phyloP scores from a whole-genome alignment of 306 rosid genomes.

The Cyclanthera cordifolia region DNA sequence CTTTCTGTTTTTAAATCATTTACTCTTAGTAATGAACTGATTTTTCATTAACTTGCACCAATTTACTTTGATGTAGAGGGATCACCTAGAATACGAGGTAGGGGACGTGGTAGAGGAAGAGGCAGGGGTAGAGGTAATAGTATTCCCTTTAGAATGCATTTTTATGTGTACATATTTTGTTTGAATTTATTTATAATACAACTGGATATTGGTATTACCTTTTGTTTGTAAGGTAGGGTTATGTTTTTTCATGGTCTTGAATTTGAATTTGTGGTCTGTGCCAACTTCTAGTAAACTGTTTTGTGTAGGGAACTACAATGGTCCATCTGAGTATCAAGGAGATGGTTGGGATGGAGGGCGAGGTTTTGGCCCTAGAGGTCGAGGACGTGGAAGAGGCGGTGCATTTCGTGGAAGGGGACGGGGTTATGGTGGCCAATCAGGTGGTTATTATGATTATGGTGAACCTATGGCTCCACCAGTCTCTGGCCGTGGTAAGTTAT shows the following conservation, averaged over 20 bases:
- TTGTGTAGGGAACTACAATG: slow-evolving; percentile 47
- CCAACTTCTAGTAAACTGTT: background rate
- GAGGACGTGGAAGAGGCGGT: slow-evolving; percentile 59
- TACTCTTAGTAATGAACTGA: background rate
- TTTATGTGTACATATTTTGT: background rate
- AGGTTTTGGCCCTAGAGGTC: slow-evolving; percentile 64
- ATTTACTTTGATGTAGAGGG: slow-evolving; percentile 40
- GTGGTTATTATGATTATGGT: slow-evolving; percentile 53
- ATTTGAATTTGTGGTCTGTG: background rate
- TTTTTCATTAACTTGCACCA: slow-evolving; percentile 5
- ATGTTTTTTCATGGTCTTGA: background rate
- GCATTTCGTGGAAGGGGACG: slow-evolving; percentile 47
- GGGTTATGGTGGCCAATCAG: slow-evolving; percentile 39
- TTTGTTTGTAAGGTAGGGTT: background rate
- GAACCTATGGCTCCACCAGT: slow-evolving; percentile 51
- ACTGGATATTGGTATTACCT: background rate
- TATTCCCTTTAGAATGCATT: slow-evolving; percentile 12
- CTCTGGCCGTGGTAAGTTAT: slow-evolving; percentile 49
- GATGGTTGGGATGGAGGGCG: slow-evolving; percentile 70
- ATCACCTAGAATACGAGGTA: slow-evolving; percentile 50
- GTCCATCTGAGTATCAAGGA: slow-evolving; percentile 50
- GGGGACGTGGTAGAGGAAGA: slow-evolving; percentile 70
- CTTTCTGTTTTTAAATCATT: slow-evolving; percentile 8
- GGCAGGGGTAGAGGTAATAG: slow-evolving; percentile 35
- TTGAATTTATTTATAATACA: background rate